Conservation (phyloP, 2,329 filamentous ascomycete genomes). For the Aspergillus arachidicola region DNA sequence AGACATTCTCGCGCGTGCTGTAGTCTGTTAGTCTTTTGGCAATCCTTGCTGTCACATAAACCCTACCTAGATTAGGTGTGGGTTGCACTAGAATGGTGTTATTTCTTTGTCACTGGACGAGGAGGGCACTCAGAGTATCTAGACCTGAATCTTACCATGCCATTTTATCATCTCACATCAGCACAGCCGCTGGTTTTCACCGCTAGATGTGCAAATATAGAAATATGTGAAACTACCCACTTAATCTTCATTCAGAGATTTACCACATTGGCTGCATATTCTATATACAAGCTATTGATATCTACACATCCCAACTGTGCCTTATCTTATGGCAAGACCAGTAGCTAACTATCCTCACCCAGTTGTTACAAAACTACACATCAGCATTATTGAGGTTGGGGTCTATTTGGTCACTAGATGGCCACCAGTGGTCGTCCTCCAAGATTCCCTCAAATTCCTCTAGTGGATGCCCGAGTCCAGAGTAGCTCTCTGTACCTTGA, state of each 20-base stretch:
- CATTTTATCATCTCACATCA: not conserved
- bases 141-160: not conserved
- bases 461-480: not conserved
- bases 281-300: not conserved
- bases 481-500: not conserved
- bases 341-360: not conserved
- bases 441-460: slow-evolving; percentile 21
- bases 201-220: not conserved
- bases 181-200: not conserved
- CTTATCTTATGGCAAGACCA: not conserved
- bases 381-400: slow-evolving; percentile 30
- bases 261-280: not conserved
- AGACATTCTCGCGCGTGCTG: no score
- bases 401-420: slow-evolving; percentile 33
- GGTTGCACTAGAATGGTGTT: no score
- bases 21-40: no score
- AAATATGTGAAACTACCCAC: not conserved
- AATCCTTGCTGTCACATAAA: no score
- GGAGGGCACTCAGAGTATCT: not conserved
- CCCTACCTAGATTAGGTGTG: no score
- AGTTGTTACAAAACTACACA: not conserved
- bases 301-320: not conserved
- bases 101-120: no score
- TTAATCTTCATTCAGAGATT: not conserved
- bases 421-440: slow-evolving; percentile 45